A percentile compares a stretch with the other conserved stretches of the same genome.
Conservation (phyloP, 2,329 filamentous ascomycete genomes). For the Hirsutella minnesotensis region DNA sequence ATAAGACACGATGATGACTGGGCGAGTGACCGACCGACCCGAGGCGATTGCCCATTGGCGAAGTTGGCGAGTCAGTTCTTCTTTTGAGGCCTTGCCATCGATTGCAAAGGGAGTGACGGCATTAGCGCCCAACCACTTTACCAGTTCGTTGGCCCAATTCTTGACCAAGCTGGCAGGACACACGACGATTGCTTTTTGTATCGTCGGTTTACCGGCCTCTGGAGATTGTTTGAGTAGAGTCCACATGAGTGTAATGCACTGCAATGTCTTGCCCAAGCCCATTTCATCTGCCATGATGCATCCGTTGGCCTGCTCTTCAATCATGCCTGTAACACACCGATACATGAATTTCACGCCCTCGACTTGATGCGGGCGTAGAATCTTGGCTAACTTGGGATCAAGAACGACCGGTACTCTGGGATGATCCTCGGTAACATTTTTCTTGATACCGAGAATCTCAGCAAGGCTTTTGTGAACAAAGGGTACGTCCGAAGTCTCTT, state of each 20-base stretch:
- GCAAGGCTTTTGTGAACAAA: constrained; percentile 89
- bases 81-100: constrained; percentile 91
- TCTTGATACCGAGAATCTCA: constrained; percentile 90
- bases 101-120: constrained; percentile 90
- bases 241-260: constrained; percentile 96
- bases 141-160: constrained; percentile 95
- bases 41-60: constrained; percentile 90
- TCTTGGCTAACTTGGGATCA: constrained; percentile 78
- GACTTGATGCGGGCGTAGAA: constrained; percentile 90
- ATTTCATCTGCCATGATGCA: constrained; percentile 99
- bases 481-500: constrained; percentile 57
- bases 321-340: constrained; percentile 84
- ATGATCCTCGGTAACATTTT: constrained; percentile 66
- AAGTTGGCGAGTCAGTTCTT: constrained; percentile 80
- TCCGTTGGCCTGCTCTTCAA: constrained; percentile 85
- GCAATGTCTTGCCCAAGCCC: constrained; percentile 92
- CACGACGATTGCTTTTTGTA: constrained; percentile 93
- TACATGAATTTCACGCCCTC: constrained; percentile 98
- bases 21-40: constrained; percentile 79
- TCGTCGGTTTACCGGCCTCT: constrained; percentile 84
- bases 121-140: constrained; percentile 91
- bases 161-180: constrained; percentile 93
- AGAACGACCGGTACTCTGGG: constrained; percentile 96
- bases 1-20: constrained; percentile 95
- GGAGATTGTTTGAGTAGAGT: constrained; percentile 91